These are phyloP conservation scores for Kodamaea ohmeri DNA, from an alignment of 1,139 yeast genomes.

Conservation along the genomic window DNA sequence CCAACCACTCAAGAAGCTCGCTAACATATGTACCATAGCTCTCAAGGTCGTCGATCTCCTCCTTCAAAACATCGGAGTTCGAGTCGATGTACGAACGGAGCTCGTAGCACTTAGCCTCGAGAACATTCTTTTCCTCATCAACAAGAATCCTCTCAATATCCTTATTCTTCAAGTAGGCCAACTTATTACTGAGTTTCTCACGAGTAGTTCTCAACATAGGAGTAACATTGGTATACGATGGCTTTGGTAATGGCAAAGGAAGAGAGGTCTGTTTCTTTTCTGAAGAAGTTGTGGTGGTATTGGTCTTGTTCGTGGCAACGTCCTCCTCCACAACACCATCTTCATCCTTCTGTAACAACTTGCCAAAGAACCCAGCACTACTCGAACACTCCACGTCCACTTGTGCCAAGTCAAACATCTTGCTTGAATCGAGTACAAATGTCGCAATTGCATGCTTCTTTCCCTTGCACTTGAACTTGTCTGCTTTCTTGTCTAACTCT, in stretches of 20 bases:
- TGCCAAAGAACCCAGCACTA: constrained; percentile 26
- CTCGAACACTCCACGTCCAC: constrained; percentile 42
- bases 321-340: constrained; percentile 14
- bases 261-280: constrained; percentile 18
- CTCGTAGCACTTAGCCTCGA: constrained; percentile 59
- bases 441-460: constrained; percentile 38
- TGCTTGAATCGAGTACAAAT: constrained; percentile 48
- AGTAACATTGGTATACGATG: constrained; percentile 37
- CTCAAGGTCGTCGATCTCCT: constrained; percentile 34
- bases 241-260: constrained; percentile 26
- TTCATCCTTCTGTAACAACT: constrained; percentile 24
- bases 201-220: constrained; percentile 47
- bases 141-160: constrained; percentile 48
- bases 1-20: constrained; percentile 74
- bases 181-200: constrained; percentile 26
- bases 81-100: constrained; percentile 53
- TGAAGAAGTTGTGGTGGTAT: constrained; percentile 17
- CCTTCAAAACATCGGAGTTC: constrained; percentile 39
- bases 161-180: constrained; percentile 34
- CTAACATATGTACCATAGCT: constrained; percentile 29
- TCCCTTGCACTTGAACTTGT: constrained; percentile 45
- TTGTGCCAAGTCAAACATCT: constrained; percentile 45
- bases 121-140: constrained; percentile 50
- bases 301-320: constrained; percentile 19
- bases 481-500: constrained; percentile 33